phyloP scores from a whole-genome alignment of 306 rosid genomes.

The Biancaea sappan region DNA sequence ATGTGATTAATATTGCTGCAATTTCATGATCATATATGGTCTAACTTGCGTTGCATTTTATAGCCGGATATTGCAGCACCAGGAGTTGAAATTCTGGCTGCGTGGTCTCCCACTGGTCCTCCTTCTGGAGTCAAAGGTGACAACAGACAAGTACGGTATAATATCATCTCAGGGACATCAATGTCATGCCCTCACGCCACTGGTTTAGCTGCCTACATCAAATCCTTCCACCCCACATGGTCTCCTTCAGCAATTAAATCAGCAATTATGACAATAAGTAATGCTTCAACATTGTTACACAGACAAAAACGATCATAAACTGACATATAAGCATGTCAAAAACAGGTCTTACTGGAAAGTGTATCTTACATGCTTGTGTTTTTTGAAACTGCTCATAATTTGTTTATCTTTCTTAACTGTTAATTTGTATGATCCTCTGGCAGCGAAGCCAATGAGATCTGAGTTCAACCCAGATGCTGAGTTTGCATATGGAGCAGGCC shows the following conservation, averaged over 20 bases:
- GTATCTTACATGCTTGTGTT: too few species aligned
- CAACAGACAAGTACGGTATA: slow-evolving; percentile 22
- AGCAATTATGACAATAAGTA: slow-evolving; percentile 46
- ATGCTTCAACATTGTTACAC: too few species aligned
- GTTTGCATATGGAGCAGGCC: slow-evolving; percentile 50
- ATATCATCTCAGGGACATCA: slow-evolving; percentile 47
- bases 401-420: too few species aligned
- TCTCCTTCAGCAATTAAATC: slow-evolving; percentile 44
- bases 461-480: slow-evolving; percentile 27
- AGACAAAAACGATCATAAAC: too few species aligned
- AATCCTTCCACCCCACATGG: slow-evolving; percentile 44
- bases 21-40: neutral
- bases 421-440: neutral
- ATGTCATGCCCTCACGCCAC: slow-evolving; percentile 48
- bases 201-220: slow-evolving; percentile 37
- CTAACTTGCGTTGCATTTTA: neutral
- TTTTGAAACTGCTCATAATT: too few species aligned
- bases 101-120: slow-evolving; percentile 40
- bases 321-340: too few species aligned
- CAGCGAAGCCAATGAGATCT: slow-evolving; percentile 38
- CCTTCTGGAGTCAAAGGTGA: slow-evolving; percentile 22
- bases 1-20: neutral
- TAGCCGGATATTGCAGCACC: slow-evolving; percentile 50
- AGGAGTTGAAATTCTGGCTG: slow-evolving; percentile 46
- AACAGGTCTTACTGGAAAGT: too few species aligned